Evolutionary conservation across 2,329 filamentous ascomycete genomes (phyloP).

Genomic region (Byssoonygena ceratinophila): DNA sequence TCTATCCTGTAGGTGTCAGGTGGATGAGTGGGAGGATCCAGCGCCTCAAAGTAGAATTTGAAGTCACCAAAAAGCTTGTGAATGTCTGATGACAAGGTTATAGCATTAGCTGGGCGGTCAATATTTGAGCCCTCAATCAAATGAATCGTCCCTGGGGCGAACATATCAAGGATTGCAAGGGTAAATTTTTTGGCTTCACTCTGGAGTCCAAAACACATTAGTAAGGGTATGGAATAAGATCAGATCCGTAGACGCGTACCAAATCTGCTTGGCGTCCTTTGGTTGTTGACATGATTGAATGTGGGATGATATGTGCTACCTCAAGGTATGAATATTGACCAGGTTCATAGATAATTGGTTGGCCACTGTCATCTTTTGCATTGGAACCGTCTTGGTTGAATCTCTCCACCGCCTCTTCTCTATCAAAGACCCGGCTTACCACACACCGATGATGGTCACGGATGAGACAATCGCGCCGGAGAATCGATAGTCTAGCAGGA

Average conservation of each 20-base stretch:
- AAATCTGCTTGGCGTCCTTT: neutral
- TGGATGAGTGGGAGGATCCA: constrained; percentile 1
- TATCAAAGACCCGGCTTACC: constrained; percentile 16
- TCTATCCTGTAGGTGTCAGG: constrained; percentile 16
- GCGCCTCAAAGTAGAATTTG: constrained; percentile 10
- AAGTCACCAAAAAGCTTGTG: constrained; percentile 13
- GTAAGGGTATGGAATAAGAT: constrained; percentile 1
- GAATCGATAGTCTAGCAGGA: constrained; percentile 13
- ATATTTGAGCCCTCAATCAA: constrained; percentile 34
- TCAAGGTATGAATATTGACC: constrained; percentile 14
- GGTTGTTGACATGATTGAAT: constrained; percentile 16
- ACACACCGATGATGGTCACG: constrained; percentile 19
- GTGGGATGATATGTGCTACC: constrained; percentile 18
- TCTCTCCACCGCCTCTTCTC: constrained; percentile 14
- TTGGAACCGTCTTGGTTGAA: constrained; percentile 11
- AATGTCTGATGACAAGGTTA: constrained; percentile 27
- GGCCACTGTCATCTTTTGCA: constrained; percentile 17
- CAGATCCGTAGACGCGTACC: neutral
- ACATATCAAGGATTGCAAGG: constrained; percentile 36
- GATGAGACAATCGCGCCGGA: constrained; percentile 18
- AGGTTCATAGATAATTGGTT: constrained; percentile 6
- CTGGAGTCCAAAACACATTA: neutral
- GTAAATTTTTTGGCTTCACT: constrained; percentile 26
- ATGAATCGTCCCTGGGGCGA: constrained; percentile 29
- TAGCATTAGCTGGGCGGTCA: constrained; percentile 34